phyloP scores from a whole-genome alignment of 2,329 filamentous ascomycete genomes.

The Diaporthe sp. region DNA sequence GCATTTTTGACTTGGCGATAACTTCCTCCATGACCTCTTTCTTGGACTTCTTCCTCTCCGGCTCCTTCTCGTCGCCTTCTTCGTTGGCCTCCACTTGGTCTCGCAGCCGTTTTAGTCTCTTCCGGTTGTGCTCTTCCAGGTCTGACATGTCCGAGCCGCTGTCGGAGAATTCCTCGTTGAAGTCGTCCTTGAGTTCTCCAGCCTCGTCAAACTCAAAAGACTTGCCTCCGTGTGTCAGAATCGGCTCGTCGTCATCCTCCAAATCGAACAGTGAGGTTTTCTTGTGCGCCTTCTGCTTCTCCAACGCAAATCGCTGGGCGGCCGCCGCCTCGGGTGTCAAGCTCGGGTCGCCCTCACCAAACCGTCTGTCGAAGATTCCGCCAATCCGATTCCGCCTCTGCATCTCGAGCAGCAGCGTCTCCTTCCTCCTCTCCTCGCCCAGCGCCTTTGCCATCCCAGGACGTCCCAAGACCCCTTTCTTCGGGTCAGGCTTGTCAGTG shows the following conservation, averaged over 20 bases:
- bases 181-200: constrained; percentile 74
- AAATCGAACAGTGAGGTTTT: constrained; percentile 89
- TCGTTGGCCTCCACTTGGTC: constrained; percentile 56
- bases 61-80: constrained; percentile 66
- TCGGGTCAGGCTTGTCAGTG: constrained; percentile 70
- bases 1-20: constrained; percentile 94
- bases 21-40: constrained; percentile 98
- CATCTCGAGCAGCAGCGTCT: constrained; percentile 91
- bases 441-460: constrained; percentile 88
- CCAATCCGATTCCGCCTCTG: constrained; percentile 91
- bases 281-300: constrained; percentile 84
- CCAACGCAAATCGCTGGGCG: constrained; percentile 88
- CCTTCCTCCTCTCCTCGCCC: constrained; percentile 85
- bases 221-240: constrained; percentile 87
- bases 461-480: constrained; percentile 75
- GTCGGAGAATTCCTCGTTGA: constrained; percentile 75
- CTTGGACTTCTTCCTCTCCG: constrained; percentile 92
- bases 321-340: constrained; percentile 96
- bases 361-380: constrained; percentile 91
- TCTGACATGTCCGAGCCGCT: constrained; percentile 70
- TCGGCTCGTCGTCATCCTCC: constrained; percentile 79
- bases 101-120: constrained; percentile 69
- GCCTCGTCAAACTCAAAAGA: constrained; percentile 75
- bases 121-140: constrained; percentile 57
- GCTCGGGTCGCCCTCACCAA: constrained; percentile 93